Evolutionary conservation across 345 rosid species (phyloP), one percentile per base, ranked within the genome.

Genomic region (Gossypioides kirkii): DNA sequence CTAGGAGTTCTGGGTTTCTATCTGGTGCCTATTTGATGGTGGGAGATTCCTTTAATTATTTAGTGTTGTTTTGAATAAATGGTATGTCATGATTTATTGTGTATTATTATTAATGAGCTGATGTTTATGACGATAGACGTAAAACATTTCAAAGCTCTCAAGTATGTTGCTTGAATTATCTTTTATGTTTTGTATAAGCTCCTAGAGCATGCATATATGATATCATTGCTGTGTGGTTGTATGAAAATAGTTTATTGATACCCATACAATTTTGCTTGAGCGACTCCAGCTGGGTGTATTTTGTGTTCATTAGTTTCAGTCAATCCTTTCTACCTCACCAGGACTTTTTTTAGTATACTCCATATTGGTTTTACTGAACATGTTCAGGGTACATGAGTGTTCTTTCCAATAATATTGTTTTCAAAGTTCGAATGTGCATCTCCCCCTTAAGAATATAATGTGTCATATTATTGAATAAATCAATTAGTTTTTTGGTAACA

Each of bases 51-150:
- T 38, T 42, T 32, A 36, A 25, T 47, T 55, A 32, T 52, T 53
- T 58, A 61, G 68, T 56, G 74, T 26, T 70, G 43, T 42, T 70
- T 28, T 13, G 38, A 83, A 83, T 80, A 80, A 83, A 77, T 70
- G 74, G 42, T 38, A 20, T 59, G 60, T 26, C 64, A 53, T 58
- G 69, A 69, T 74, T 68, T 74, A 47, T 78, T 66, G 74, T 78
- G 78, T 73, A 61, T 73, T 66, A 47, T 28, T 69, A 14, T 43
- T 53, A 1, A 65, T 49, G 28, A 47, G 38, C 46, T 49, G 17
- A 28, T 56, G 50, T 50, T 50, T 69, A 28, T 32, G 59, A 10
- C 23, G 10, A 10, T 69, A 50, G 45, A 32, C 58, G 6, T 8
- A 12, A 13, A 16, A 22, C 46, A 50, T 69, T 49, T 68, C 25